Evolutionary conservation across 2,329 filamentous ascomycete genomes (phyloP), one percentile per base, ranked within the genome.

Genomic region (Cryphonectria nitschkei): DNA sequence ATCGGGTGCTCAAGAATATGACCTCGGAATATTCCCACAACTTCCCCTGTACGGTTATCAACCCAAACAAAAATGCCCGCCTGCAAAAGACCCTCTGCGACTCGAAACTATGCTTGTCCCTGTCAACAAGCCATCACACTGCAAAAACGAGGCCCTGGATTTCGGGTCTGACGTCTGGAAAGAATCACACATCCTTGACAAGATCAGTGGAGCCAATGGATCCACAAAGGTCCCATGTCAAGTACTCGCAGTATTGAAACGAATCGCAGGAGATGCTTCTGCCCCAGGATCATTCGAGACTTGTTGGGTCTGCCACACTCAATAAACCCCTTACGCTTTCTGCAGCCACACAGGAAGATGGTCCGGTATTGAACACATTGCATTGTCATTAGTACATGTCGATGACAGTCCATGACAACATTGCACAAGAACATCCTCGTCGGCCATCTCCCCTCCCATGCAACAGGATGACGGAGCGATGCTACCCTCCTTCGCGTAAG

Each of bases 401-500:
- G 50, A 54, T 54, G 26, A 26, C 50, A 54, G 50, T n/a, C 50
- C 50, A 13, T 54, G 50, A 54, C 50, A 54, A 11, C 50, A 54
- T 50, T 26, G 41, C 13, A 43, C 19, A 50, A 50, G 46, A 58
- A 19, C 9, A 58, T 58, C 14, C 26, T 29, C 54, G 52, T 26
- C 22, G 19, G 32, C 46, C 37, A 34, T 52, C 69, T 65, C 41
- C 41, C 16, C 13, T 13, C 37, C 37, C 37, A 39, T 39, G 37
- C 13, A 13, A 43, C 16, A 16, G 46, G 68, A 71, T 68, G 66
- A 68, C 34, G 60, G 60, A 5, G 37, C n/a, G 69, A 67, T 41
- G 32, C 56, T 43, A 65, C 69, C 69, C 66, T 65, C 69, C 69
- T 58, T 52, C 26, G 41, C 39, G 46, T n/a, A 50, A 50, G 46